A percentile compares a stretch with the other conserved stretches of the same genome.
Conservation (phyloP, 2,329 filamentous ascomycete genomes). For the Trichoderma guizhouense region DNA sequence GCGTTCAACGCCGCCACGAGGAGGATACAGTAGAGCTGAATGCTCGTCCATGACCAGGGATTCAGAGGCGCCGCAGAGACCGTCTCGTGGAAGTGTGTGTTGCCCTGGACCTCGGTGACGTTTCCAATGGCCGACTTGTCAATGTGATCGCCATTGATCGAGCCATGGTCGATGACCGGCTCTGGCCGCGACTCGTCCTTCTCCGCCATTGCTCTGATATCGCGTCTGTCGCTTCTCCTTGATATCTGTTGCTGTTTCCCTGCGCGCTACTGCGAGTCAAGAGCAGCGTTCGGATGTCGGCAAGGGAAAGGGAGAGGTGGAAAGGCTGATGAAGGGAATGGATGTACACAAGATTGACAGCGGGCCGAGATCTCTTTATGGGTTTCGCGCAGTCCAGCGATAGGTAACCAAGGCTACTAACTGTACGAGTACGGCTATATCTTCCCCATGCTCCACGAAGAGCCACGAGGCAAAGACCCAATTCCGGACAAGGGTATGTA, state of each 20-base stretch:
- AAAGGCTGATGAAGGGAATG: background rate
- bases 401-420: background rate
- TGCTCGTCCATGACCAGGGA: slow-evolving; percentile 34
- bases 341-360: background rate
- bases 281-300: background rate
- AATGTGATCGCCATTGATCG: slow-evolving; percentile 20
- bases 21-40: slow-evolving; percentile 37
- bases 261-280: background rate
- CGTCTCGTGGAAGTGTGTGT: slow-evolving; percentile 28
- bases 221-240: background rate
- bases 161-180: slow-evolving; percentile 15
- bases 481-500: background rate
- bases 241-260: background rate
- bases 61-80: slow-evolving; percentile 29
- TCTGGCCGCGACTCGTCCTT: slow-evolving; percentile 14
- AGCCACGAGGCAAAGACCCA: slow-evolving; percentile 1
- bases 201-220: slow-evolving; percentile 3
- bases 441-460: slow-evolving; percentile 1
- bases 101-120: slow-evolving; percentile 29
- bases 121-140: slow-evolving; percentile 23
- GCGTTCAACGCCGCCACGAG: slow-evolving; percentile 37
- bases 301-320: background rate
- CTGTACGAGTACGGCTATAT: background rate
- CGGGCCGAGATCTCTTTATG: slow-evolving; percentile 13
- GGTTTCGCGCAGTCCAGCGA: background rate